phyloP scores from a whole-genome alignment of 768 basidiomycete species.

The Cystofilobasidium bisporidii region DNA sequence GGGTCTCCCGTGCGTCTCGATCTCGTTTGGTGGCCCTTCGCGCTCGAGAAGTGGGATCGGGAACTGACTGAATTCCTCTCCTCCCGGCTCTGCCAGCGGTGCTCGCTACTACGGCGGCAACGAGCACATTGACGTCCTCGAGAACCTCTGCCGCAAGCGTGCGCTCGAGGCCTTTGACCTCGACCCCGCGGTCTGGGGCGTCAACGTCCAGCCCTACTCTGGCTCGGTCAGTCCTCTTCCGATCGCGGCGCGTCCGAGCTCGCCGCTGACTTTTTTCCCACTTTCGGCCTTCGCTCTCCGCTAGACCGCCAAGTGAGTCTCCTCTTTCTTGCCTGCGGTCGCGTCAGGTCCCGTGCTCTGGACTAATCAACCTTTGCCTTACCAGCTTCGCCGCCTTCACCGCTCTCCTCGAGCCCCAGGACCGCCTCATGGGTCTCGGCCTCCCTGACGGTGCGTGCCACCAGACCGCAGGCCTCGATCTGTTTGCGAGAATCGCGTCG shows the following conservation, averaged over 20 bases:
- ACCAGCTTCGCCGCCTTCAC: slow-evolving; percentile 89
- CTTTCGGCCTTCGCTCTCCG: slow-evolving; percentile 36
- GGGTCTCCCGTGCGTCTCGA: slow-evolving; percentile 59
- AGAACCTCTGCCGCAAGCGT: slow-evolving; percentile 85
- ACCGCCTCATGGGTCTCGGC: slow-evolving; percentile 97
- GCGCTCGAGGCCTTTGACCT: slow-evolving; percentile 94
- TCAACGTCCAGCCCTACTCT: slow-evolving; percentile 98
- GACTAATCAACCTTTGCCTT: background rate
- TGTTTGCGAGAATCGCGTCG: too few relatives aligned
- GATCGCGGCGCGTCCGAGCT: background rate
- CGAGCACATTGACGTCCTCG: slow-evolving; percentile 94
- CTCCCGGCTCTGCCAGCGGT: slow-evolving; percentile 37
- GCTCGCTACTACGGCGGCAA: slow-evolving; percentile 97
- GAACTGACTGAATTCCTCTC: too few relatives aligned
- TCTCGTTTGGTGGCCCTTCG: too few relatives aligned
- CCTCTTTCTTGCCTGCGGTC: slow-evolving; percentile 17
- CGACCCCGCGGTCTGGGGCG: slow-evolving; percentile 80
- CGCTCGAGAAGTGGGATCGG: too few relatives aligned
- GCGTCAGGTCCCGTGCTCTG: background rate
- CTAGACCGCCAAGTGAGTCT: slow-evolving; percentile 74
- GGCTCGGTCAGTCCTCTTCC: slow-evolving; percentile 56
- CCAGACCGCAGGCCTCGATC: too few relatives aligned
- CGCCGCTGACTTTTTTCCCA: background rate
- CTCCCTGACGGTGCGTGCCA: slow-evolving; percentile 80
- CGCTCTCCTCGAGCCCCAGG: slow-evolving; percentile 89